A percentile compares a stretch with the other conserved stretches of the same genome.
Evolutionary conservation across 345 rosid genomes (phyloP).

Genomic region (Camelina hispida): DNA sequence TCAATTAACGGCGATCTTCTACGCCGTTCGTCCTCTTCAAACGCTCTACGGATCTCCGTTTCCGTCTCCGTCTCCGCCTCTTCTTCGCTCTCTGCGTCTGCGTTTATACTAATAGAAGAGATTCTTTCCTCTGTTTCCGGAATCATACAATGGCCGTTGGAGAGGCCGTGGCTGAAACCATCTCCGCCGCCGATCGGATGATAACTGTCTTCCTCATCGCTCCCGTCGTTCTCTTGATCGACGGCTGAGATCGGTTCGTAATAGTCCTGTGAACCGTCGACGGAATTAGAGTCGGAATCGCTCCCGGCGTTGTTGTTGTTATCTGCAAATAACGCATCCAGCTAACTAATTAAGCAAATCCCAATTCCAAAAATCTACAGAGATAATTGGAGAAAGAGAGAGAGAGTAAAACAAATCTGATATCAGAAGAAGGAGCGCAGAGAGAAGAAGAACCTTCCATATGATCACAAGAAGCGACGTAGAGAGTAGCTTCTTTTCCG

Average conservation of each 20-base stretch:
- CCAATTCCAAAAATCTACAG: background rate
- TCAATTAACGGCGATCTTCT: slow-evolving; percentile 69
- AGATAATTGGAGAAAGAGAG: background rate
- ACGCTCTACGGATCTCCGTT: slow-evolving; percentile 54
- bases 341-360: slow-evolving; percentile 8
- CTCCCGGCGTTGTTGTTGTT: slow-evolving; percentile 57
- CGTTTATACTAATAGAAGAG: slow-evolving; percentile 57
- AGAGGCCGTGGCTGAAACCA: slow-evolving; percentile 30
- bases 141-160: slow-evolving; percentile 52
- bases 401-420: background rate
- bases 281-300: slow-evolving; percentile 69
- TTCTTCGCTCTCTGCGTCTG: slow-evolving; percentile 50
- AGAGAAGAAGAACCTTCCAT: slow-evolving; percentile 40
- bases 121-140: slow-evolving; percentile 52
- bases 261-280: slow-evolving; percentile 57
- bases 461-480: background rate
- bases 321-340: slow-evolving; percentile 45
- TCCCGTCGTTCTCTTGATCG: slow-evolving; percentile 46
- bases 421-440: background rate
- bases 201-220: slow-evolving; percentile 46
- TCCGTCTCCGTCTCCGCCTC: slow-evolving; percentile 50
- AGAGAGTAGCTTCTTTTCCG: background rate
- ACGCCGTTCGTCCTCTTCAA: slow-evolving; percentile 78
- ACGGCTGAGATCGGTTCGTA: slow-evolving; percentile 86
- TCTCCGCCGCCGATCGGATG: background rate